Conservation (phyloP, 345 rosid genomes). For the Corchorus olitorius region DNA sequence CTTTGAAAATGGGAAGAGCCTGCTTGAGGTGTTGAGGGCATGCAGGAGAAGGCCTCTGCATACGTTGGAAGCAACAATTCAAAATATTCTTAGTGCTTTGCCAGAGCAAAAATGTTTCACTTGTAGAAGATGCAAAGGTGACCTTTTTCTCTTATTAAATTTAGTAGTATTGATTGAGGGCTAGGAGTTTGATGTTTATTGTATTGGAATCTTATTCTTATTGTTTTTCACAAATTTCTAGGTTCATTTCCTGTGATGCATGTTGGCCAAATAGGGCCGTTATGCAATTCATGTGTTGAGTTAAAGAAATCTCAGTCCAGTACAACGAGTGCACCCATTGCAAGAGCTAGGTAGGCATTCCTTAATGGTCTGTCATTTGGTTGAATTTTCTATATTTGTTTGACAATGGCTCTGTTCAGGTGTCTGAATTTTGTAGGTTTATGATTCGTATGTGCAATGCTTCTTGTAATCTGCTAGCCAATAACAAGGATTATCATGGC, state of each 20-base stretch:
- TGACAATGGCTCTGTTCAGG: background rate
- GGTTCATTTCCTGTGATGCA: slow-evolving; percentile 60
- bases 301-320: slow-evolving; percentile 44
- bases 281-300: slow-evolving; percentile 71
- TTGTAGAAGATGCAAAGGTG: slow-evolving; percentile 91
- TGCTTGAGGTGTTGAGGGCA: slow-evolving; percentile 84
- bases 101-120: slow-evolving; percentile 67
- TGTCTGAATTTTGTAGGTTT: background rate
- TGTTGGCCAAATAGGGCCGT: slow-evolving; percentile 76
- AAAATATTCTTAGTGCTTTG: slow-evolving; percentile 52
- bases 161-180: slow-evolving; percentile 7
- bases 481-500: background rate
- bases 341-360: slow-evolving; percentile 43
- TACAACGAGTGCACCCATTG: slow-evolving; percentile 33
- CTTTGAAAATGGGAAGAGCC: slow-evolving; percentile 97
- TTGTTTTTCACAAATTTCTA: slow-evolving; percentile 32
- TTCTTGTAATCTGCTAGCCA: background rate
- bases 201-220: slow-evolving; percentile 20
- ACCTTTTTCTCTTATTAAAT: slow-evolving; percentile 8
- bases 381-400: slow-evolving; percentile 6
- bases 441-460: background rate
- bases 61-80: slow-evolving; percentile 69
- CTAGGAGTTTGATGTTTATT: background rate
- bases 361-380: background rate
- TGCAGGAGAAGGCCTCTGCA: slow-evolving; percentile 78